Conservation (phyloP, 139 green algal species). For the Trebouxia sp. region DNA sequence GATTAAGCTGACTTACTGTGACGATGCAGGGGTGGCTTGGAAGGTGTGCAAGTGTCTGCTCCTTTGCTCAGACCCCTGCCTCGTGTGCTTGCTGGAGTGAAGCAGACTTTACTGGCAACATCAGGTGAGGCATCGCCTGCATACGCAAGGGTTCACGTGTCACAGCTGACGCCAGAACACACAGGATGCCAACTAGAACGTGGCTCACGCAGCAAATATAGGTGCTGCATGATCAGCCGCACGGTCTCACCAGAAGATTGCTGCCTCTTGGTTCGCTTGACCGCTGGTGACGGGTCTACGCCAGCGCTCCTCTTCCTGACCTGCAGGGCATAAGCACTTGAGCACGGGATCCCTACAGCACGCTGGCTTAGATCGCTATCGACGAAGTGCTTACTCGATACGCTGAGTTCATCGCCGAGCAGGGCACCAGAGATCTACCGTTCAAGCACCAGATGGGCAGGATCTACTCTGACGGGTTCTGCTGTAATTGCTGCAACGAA, state of each 20-base stretch:
- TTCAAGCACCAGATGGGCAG: too few relatives aligned
- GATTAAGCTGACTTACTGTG: background rate
- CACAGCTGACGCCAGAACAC: too few relatives aligned
- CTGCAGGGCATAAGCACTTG: background rate
- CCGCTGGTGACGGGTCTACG: background rate
- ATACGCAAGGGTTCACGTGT: too few relatives aligned
- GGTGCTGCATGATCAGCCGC: background rate
- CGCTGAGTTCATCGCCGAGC: background rate
- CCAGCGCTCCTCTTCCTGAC: background rate
- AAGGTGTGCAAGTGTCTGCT: slow-evolving; percentile 4
- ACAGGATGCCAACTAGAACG: too few relatives aligned
- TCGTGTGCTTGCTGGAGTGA: slow-evolving; percentile 2
- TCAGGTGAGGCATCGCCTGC: background rate
- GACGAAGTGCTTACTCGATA: background rate
- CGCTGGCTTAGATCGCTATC: background rate
- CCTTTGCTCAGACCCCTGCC: background rate
- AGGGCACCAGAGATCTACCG: too few relatives aligned
- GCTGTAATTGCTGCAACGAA: too few relatives aligned
- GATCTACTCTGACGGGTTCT: too few relatives aligned
- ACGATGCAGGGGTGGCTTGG: background rate
- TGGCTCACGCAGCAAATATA: too few relatives aligned
- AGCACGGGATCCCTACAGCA: too few relatives aligned
- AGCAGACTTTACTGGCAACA: background rate
- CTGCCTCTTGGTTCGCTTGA: background rate
- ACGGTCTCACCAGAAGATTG: background rate